Evolutionary conservation across 2,329 filamentous ascomycete species (phyloP).

Genomic region (Penicillium sp.): DNA sequence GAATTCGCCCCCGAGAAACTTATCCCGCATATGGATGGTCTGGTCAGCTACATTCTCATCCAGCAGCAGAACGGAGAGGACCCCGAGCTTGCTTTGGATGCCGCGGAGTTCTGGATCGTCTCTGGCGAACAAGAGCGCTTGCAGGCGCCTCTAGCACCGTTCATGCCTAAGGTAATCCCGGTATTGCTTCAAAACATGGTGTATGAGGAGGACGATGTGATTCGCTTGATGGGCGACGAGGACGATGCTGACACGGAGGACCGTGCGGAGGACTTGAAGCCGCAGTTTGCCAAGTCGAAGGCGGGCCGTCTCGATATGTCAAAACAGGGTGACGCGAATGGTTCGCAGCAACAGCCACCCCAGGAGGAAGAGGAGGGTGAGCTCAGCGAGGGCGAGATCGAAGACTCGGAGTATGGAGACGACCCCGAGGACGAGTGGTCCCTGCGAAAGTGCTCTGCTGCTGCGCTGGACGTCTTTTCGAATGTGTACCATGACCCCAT

Average conservation of each 20-base stretch:
- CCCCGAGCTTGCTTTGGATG: constrained; percentile 86
- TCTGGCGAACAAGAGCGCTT: constrained; percentile 84
- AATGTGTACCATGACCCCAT: constrained; percentile 84
- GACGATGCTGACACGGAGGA: constrained; percentile 93
- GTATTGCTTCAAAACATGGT: constrained; percentile 93
- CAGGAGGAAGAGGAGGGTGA: constrained; percentile 63
- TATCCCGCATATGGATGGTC: constrained; percentile 77
- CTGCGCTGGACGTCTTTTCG: constrained; percentile 90
- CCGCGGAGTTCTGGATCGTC: constrained; percentile 95
- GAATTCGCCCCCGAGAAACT: constrained; percentile 90
- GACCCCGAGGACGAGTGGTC: constrained; percentile 94
- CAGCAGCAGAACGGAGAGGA: constrained; percentile 83
- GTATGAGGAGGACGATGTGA: constrained; percentile 90
- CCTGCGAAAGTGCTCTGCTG: constrained; percentile 92
- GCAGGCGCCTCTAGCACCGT: constrained; percentile 72
- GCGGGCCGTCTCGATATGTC: constrained; percentile 59
- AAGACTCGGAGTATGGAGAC: constrained; percentile 67
- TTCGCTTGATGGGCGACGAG: constrained; percentile 76
- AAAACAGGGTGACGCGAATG: constrained; percentile 42
- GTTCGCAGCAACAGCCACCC: constrained; percentile 47
- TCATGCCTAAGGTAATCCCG: constrained; percentile 81
- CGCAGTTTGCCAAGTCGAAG: constrained; percentile 77
- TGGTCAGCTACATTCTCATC: constrained; percentile 89
- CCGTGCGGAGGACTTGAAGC: constrained; percentile 84
- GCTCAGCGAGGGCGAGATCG: constrained; percentile 82